These are phyloP conservation scores for Candida anglica DNA, from an alignment of 805 yeast genomes.

Conservation along the genomic window DNA sequence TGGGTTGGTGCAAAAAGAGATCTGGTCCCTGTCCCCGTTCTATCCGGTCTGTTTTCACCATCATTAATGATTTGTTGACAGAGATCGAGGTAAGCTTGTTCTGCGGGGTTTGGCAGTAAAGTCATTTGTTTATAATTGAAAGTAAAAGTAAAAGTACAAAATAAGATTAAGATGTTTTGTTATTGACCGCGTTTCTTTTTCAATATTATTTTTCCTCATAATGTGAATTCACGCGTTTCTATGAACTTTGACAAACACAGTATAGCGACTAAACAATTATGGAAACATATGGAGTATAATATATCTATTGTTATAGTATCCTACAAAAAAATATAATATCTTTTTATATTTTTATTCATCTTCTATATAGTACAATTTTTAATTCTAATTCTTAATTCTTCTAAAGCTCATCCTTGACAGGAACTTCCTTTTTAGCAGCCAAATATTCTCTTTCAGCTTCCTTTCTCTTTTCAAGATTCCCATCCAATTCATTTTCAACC, in stretches of 20 bases:
- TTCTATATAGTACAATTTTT: neutral
- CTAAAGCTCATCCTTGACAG: neutral
- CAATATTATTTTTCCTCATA: too few relatives aligned
- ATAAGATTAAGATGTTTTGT: neutral
- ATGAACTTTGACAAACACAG: too few relatives aligned
- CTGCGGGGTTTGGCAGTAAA: slow-evolving; percentile 45
- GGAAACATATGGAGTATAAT: too few relatives aligned
- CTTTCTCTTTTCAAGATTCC: slow-evolving; percentile 27
- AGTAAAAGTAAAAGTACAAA: neutral
- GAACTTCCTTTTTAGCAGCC: too few relatives aligned
- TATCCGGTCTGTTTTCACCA: slow-evolving; percentile 90
- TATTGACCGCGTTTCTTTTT: neutral
- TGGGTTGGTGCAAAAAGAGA: slow-evolving; percentile 96
- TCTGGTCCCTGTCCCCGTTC: slow-evolving; percentile 96
- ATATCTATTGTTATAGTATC: too few relatives aligned
- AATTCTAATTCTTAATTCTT: neutral
- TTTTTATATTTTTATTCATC: too few relatives aligned
- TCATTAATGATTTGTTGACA: slow-evolving; percentile 71
- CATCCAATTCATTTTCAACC: slow-evolving; percentile 35
- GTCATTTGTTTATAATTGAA: slow-evolving; percentile 2
- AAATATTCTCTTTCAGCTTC: slow-evolving; percentile 12
- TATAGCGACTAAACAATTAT: too few relatives aligned
- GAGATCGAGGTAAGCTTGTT: slow-evolving; percentile 81
- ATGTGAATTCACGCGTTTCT: too few relatives aligned
- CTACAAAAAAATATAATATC: too few relatives aligned